Base-by-base conservation (phyloP, 2,329 filamentous ascomycete species). In the Colletotrichum scovillei region DNA sequence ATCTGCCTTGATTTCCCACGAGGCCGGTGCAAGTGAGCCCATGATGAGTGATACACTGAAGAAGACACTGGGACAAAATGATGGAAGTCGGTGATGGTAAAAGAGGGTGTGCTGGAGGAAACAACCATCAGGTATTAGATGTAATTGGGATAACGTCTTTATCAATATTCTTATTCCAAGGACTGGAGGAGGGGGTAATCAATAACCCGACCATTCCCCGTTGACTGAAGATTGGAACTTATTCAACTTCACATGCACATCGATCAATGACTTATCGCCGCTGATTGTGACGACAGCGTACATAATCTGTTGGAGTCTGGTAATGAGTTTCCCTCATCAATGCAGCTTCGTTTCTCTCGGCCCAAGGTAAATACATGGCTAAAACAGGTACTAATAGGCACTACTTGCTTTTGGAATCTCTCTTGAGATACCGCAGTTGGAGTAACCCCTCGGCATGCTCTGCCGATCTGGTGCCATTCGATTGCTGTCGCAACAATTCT, bases 1-100 rank as follows among this genome's bases (percentile, higher is more conserved):
- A 11, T 69, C 65, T 7, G 59, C 65, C 59, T 59, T 73, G 42
- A 26, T 14, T n/a, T 73, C 59, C 70, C 70, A 73, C 14, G 67
- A 28, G 16, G 35, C n/a, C 1, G 30, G n/a, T 26, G 30, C 8
- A n/a, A 24, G 42, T 14, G 14, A 22, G 8, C 38, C 2, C 62
- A 70, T 59, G 12, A 19, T 59, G 4, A 22, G 16, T n/a, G 22
- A 5, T 30, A 35, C 32, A 35, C 32, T 35, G 32, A 1, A 5
- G 4, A 5, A 38, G 11, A 16, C 7, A 11, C 32, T 2, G 0
- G 19, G 8, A 35, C 2, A 77, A 59, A 14, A 14, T 5, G 7
- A 26, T 19, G 2, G 16, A 22, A 42, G 38, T 42, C 7, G 16
- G 8, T 42, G 38, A 16, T 19, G 5, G 16, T 8, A 2, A 42